Conservation (phyloP, 2,329 filamentous ascomycete species). For the Pseudopyrenochaeta lycopersici region DNA sequence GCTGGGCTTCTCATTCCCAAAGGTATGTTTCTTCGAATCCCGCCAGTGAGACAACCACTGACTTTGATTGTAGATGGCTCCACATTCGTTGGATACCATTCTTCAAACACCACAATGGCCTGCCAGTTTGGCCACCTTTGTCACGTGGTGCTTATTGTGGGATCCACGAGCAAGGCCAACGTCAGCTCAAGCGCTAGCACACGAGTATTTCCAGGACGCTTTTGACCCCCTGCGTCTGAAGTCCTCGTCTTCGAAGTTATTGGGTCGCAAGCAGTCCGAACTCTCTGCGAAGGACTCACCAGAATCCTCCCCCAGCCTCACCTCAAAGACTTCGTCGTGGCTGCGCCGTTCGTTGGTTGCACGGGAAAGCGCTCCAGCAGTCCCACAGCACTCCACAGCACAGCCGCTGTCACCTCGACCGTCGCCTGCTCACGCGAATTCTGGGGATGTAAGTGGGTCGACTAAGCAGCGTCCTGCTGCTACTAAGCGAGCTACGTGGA, state of each 20-base stretch:
- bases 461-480: conserved; percentile 66
- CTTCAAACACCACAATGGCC: conserved; percentile 93
- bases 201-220: conserved; percentile 94
- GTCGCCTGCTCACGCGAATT: conserved; percentile 54
- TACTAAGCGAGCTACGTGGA: conserved; percentile 91
- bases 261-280: conserved; percentile 91
- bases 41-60: conserved; percentile 5
- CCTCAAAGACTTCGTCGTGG: conserved; percentile 88
- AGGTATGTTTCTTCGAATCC: conserved; percentile 53
- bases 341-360: conserved; percentile 94
- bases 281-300: conserved; percentile 69
- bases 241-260: conserved; percentile 82
- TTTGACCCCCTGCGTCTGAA: conserved; percentile 92
- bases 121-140: conserved; percentile 84
- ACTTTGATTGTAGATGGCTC: conserved; percentile 78
- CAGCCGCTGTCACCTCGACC: conserved; percentile 55
- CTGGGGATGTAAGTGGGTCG: conserved; percentile 52
- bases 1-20: conserved; percentile 97
- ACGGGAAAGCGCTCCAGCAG: conserved; percentile 72
- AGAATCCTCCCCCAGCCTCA: conserved; percentile 66
- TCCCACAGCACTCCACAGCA: conserved; percentile 54
- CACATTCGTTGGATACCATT: conserved; percentile 94
- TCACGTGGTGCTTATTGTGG: conserved; percentile 99
- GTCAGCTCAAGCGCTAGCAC: conserved; percentile 89
- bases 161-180: conserved; percentile 92